phyloP scores from a whole-genome alignment of 371 early-diverging fungal genomes.

The Apophysomyces ossiformis region DNA sequence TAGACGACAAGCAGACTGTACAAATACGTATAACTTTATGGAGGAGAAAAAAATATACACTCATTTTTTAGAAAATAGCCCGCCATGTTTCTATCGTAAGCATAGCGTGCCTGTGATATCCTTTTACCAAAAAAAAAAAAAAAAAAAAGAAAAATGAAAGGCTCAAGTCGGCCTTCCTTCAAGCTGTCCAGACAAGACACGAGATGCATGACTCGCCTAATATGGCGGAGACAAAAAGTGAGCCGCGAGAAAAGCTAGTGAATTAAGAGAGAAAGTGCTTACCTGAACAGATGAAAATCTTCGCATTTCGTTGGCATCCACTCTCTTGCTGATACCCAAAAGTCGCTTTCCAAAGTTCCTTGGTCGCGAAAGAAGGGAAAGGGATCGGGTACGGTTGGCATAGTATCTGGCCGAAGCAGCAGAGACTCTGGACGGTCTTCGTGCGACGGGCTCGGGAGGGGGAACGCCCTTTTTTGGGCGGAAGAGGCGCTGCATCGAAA shows the following conservation, averaged over 20 bases:
- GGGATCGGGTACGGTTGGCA: constrained; percentile 37
- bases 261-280: neutral
- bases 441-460: constrained; percentile 11
- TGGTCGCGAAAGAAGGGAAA: constrained; percentile 32
- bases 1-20: no score
- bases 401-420: constrained; percentile 38
- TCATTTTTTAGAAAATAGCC: no score
- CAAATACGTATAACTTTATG: no score
- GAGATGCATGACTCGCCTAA: constrained; percentile 32
- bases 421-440: constrained; percentile 34
- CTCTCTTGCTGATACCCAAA: constrained; percentile 29
- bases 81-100: no score
- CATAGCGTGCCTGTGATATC: no score
- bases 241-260: neutral
- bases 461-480: constrained; percentile 35
- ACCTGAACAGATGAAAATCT: constrained; percentile 48
- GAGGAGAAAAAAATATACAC: no score
- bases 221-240: no score
- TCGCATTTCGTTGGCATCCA: constrained; percentile 51
- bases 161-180: no score
- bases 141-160: no score
- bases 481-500: constrained; percentile 63
- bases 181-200: constrained; percentile 14
- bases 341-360: constrained; percentile 26
- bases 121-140: no score